Evolutionary conservation across 352 stramenopile genomes (phyloP).

Genomic region (Globisporangium paddicum): DNA sequence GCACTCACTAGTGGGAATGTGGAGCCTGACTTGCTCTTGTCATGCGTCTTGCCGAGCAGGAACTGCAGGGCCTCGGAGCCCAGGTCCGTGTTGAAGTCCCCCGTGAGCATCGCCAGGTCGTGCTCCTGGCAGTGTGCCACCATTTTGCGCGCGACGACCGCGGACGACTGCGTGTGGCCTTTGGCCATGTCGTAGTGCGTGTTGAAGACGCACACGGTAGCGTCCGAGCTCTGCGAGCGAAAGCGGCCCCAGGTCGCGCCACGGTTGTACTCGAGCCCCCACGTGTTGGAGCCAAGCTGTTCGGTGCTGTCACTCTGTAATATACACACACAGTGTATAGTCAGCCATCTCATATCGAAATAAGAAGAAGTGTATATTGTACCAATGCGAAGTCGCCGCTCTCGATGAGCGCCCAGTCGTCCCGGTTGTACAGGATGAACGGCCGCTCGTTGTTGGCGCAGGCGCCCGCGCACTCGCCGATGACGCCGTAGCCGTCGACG

Average conservation of each 20-base stretch:
- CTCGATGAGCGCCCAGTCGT: conserved; percentile 44
- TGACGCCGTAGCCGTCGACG: conserved; percentile 42
- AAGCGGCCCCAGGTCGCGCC: conserved; percentile 17
- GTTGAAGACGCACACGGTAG: conserved; percentile 21
- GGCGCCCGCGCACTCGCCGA: conserved; percentile 49
- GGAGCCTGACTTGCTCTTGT: not conserved
- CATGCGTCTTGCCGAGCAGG: conserved; percentile 4
- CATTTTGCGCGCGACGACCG: conserved; percentile 14
- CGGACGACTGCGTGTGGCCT: conserved; percentile 7
- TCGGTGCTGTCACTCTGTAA: conserved; percentile 2
- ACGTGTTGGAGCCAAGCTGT: conserved; percentile 10
- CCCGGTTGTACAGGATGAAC: conserved; percentile 51
- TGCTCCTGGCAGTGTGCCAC: conserved; percentile 9
- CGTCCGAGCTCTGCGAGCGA: conserved; percentile 1
- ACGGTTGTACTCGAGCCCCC: conserved; percentile 18
- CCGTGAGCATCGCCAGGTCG: conserved; percentile 16
- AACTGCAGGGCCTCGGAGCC: conserved; percentile 10
- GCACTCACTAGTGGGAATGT: conserved; percentile 12
- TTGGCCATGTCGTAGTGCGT: conserved; percentile 20
- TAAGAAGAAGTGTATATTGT: not conserved
- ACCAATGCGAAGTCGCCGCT: conserved; percentile 66
- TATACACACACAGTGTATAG: not conserved
- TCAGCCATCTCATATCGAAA: not conserved
- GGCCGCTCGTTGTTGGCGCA: conserved; percentile 51
- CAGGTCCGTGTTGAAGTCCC: conserved; percentile 15